Base-by-base conservation (phyloP, 805 yeast genomes). In the Candida ponderosae region DNA sequence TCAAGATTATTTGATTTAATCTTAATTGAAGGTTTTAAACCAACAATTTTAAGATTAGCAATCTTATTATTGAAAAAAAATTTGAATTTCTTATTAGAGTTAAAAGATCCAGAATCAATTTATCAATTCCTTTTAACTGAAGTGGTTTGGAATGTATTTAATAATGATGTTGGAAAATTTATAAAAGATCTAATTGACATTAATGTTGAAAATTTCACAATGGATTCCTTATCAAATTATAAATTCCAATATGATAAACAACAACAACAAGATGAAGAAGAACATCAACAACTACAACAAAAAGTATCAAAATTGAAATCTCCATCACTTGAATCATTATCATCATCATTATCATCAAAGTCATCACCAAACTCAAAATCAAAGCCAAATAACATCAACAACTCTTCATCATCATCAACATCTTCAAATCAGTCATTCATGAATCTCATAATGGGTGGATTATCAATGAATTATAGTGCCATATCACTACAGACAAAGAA, bases 11-110 rank as follows among this genome's bases (percentile, higher is more conserved):
- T 66, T 68, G 82, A 64, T 59, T 60, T 60, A 50, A 71, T 62
- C 54, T 66, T 57, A 44, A 67, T 61, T 56, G 81, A 66, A 72
- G 84, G 63, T 20, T 69, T 56, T 54, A 72, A 79, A 56, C 68
- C 60, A 50, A 70, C 57, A 50, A 68, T 77, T 40, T 66, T 79
- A 57, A 70, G 79, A 43, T 66, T 74, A 14, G 74, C 80, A 2
- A 44, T 76, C 29, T 75, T 79, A 0, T 59, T 78, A 17, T 57
- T 78, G 31, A 50, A 67, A 18, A 61, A 66, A 17, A 79, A 79
- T 51, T 60, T 66, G 37, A 66, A 67, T 15, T 38, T 56, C 5
- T 44, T 68, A 18, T 37, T 54, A 29, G 44, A 47, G n/a, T 48
- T 62, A 27, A 57, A 53, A 31, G 66, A 63, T 17, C 68, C 62